Conservation (phyloP, 805 yeast genomes). For the Sugiyamaella valdiviana region DNA sequence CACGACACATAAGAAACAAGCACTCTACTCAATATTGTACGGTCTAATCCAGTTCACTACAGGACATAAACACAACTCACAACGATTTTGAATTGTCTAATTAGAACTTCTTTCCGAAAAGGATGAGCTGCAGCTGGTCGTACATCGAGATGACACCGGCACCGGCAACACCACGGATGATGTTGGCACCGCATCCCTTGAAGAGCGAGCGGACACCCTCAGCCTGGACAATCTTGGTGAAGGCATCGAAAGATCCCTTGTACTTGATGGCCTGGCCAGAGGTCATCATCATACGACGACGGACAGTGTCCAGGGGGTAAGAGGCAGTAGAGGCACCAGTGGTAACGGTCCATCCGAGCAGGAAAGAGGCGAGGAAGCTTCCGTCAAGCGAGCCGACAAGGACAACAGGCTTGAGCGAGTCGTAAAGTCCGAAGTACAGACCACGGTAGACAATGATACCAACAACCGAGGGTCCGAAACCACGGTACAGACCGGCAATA, state of each 20-base stretch:
- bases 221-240: slow-evolving; percentile 86
- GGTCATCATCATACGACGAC: slow-evolving; percentile 99
- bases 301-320: slow-evolving; percentile 97
- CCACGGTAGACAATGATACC: slow-evolving; percentile 99
- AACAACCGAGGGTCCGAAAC: slow-evolving; percentile 96
- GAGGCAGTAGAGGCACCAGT: slow-evolving; percentile 98
- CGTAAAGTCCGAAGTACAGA: slow-evolving; percentile 96
- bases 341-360: slow-evolving; percentile 96
- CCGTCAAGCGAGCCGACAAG: slow-evolving; percentile 93
- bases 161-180: slow-evolving; percentile 99
- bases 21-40: too few species aligned
- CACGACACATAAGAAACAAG: too few species aligned
- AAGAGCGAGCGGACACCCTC: slow-evolving; percentile 90
- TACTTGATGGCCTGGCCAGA: slow-evolving; percentile 98
- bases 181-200: slow-evolving; percentile 99
- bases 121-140: slow-evolving; percentile 91
- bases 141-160: slow-evolving; percentile 98
- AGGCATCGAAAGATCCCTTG: slow-evolving; percentile 91
- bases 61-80: neutral
- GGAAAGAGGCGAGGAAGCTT: slow-evolving; percentile 90
- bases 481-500: slow-evolving; percentile 98
- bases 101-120: slow-evolving; percentile 90
- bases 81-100: slow-evolving; percentile 2
- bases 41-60: neutral
- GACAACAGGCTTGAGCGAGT: slow-evolving; percentile 91